Evolutionary conservation across 768 basidiomycete genomes (phyloP).

Genomic region (Leccinum subgranulosum): DNA sequence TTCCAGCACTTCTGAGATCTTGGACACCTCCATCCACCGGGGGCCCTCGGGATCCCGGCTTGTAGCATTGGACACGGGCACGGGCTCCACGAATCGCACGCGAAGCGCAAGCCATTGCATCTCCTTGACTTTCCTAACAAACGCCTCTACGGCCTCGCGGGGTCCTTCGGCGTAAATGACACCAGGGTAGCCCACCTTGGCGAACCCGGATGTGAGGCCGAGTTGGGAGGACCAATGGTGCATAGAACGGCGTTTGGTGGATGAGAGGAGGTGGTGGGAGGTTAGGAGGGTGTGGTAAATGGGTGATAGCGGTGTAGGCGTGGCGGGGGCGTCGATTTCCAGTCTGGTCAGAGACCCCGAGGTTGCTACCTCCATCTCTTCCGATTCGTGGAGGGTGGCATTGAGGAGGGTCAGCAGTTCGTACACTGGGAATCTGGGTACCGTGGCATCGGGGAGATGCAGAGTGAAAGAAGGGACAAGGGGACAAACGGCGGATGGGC

Average conservation of each 20-base stretch:
- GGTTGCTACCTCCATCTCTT: background rate
- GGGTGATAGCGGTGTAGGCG: background rate
- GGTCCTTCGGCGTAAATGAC: constrained; percentile 69
- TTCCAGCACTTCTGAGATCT: constrained; percentile 65
- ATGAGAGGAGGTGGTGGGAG: constrained; percentile 70
- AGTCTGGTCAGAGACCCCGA: background rate
- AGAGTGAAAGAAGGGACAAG: background rate
- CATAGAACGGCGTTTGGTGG: constrained; percentile 57
- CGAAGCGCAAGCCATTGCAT: constrained; percentile 80
- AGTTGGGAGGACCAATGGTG: constrained; percentile 56
- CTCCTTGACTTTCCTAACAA: constrained; percentile 60
- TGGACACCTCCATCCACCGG: constrained; percentile 62
- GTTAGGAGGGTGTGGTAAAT: constrained; percentile 62
- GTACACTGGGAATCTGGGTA: constrained; percentile 55
- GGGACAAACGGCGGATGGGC: background rate
- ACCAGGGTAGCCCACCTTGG: constrained; percentile 74
- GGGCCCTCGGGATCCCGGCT: background rate
- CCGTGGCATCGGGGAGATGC: background rate
- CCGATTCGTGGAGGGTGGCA: constrained; percentile 49
- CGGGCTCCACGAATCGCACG: constrained; percentile 55
- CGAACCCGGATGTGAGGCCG: constrained; percentile 53
- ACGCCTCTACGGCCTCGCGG: constrained; percentile 53
- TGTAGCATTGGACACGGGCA: background rate
- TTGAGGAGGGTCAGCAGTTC: constrained; percentile 57
- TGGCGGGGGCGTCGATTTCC: background rate